Conservation (phyloP, 176 grass and related monocot genomes). For the sorghum (Sorghum bicolor) region Sorghum_bicolor_NCBIv3 NC_012873.2:53004501-53005000, state of each 20-base stretch:
- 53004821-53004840: not conserved
- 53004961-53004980: not conserved
- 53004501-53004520: not conserved
- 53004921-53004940: not conserved
- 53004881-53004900: not conserved
- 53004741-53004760: not conserved
- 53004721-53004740: not conserved
- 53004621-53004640: not conserved
- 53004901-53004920: not conserved
- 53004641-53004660: not conserved
- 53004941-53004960: not conserved
- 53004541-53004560: not conserved
- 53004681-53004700: not conserved
- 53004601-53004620: not conserved
- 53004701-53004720: not conserved
- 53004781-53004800: not conserved
- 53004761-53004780: not conserved
- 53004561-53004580: not conserved
- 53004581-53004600: not conserved
- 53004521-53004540: not conserved
- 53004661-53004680: not conserved
- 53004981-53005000: not conserved
- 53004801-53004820: not conserved
- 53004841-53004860: not conserved
- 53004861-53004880: not conserved